Evolutionary conservation across 1,284 basidiomycete genomes (phyloP).

Genomic region (Rhodotorula glutinis): DNA sequence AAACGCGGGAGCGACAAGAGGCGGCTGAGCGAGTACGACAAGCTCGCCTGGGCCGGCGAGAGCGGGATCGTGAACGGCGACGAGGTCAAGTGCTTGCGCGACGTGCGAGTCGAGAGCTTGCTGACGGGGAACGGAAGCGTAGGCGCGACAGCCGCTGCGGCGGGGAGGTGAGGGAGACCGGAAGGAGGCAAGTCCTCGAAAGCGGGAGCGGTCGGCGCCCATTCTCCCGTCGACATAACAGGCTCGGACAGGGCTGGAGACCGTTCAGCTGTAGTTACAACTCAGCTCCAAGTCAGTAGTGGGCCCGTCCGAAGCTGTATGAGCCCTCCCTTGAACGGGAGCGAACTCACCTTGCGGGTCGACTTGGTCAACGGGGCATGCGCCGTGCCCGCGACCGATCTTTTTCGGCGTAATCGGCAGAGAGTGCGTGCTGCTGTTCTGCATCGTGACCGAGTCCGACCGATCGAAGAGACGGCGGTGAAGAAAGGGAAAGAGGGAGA

Average conservation of each 20-base stretch:
- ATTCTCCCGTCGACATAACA: neutral
- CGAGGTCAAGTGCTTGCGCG: constrained; percentile 12
- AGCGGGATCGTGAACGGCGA: constrained; percentile 18
- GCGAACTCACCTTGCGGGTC: too few species aligned
- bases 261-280: neutral
- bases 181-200: constrained; percentile 1
- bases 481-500: too few species aligned
- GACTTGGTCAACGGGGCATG: too few species aligned
- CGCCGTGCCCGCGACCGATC: too few species aligned
- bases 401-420: too few species aligned
- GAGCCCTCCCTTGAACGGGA: too few species aligned
- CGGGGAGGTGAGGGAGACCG: constrained; percentile 1
- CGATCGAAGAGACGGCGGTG: too few species aligned
- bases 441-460: too few species aligned
- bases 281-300: too few species aligned
- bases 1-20: constrained; percentile 26
- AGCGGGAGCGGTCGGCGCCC: constrained; percentile 10
- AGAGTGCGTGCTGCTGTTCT: too few species aligned
- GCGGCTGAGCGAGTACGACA: constrained; percentile 28
- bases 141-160: neutral
- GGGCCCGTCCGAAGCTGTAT: too few species aligned
- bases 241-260: neutral
- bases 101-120: neutral
- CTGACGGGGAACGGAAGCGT: neutral
- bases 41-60: constrained; percentile 13